Base-by-base conservation (phyloP, 169 alveolate genomes). In the Plasmodium vivax region DNA sequence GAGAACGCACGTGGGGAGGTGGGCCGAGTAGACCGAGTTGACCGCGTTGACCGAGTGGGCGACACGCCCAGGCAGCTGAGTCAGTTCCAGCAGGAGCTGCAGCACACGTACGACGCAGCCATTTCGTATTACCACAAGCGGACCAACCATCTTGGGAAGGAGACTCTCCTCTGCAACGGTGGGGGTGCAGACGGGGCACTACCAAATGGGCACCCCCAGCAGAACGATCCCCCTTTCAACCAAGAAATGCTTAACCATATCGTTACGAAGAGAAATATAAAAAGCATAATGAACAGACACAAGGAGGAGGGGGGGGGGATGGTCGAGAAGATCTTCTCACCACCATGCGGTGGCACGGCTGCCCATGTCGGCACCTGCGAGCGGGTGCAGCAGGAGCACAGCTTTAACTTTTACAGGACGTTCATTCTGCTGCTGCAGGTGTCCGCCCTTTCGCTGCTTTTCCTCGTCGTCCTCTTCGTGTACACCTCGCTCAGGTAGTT, bases 201-300 rank as follows among this genome's bases (percentile, higher is more conserved):
- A 56, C n/a, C 3, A 56, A 32, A 2, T 16, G 62, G 45, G 1
- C 1, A 54, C 23, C 54, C 14, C n/a, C n/a, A 30, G 32, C 19
- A 47, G n/a, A 56, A 23, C 1, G 54, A 82, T 41, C n/a, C 30
- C n/a, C 10, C 5, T 14, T 16, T 58, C 19, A 83, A 34, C n/a
- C n/a, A 47, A 19, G 90, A 88, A 58, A 79, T 88, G 3, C 79
- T 79, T 36, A 8, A 88, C 30, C 41, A 79, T 34, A 88, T 88
- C 34, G 72, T 88, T 77, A 23, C 85, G 38, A 77, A 88, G 72
- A 88, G 94, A 73, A 88, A 88, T 88, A 88, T 88, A 9, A 51
- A 88, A 88, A 88, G 79, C 2, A 47, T 45, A 16, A 27, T 30
- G 41, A 85, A 75, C 38, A 72, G 62, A 73, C 51, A 62, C 23